phyloP scores from a whole-genome alignment of 805 yeast species.

The Myxozyma kluyveri region DNA sequence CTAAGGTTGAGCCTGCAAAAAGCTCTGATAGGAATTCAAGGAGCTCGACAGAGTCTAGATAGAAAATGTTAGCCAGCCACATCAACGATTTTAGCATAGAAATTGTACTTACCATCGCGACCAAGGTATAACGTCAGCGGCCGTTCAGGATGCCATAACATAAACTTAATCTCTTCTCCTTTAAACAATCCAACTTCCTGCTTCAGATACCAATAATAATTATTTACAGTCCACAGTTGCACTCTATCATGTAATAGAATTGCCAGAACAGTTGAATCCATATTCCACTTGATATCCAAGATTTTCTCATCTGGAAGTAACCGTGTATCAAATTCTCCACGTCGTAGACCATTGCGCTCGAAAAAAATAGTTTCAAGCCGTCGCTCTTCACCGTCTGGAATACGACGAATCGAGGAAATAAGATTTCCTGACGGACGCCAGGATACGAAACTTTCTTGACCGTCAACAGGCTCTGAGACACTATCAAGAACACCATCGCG shows the following conservation, averaged over 20 bases:
- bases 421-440: constrained; percentile 93
- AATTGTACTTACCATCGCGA: constrained; percentile 39
- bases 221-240: constrained; percentile 88
- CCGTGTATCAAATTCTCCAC: constrained; percentile 76
- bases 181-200: constrained; percentile 57
- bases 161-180: constrained; percentile 34
- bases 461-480: constrained; percentile 86
- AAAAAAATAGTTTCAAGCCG: constrained; percentile 58
- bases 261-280: constrained; percentile 74
- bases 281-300: constrained; percentile 68
- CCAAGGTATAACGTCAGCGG: constrained; percentile 65
- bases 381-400: constrained; percentile 40
- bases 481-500: constrained; percentile 76
- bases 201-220: constrained; percentile 94
- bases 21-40: constrained; percentile 65
- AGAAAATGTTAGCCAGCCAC: not conserved
- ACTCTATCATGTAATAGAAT: constrained; percentile 59
- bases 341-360: constrained; percentile 90
- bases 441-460: constrained; percentile 65
- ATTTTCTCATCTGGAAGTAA: constrained; percentile 38
- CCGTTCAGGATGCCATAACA: constrained; percentile 85
- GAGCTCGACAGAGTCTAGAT: constrained; percentile 46
- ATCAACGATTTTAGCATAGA: not conserved
- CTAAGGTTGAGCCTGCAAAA: constrained; percentile 63
- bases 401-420: constrained; percentile 78